These are phyloP conservation scores for Bauhinia variegata DNA, from an alignment of 306 rosid genomes.

Conservation along the genomic window DNA sequence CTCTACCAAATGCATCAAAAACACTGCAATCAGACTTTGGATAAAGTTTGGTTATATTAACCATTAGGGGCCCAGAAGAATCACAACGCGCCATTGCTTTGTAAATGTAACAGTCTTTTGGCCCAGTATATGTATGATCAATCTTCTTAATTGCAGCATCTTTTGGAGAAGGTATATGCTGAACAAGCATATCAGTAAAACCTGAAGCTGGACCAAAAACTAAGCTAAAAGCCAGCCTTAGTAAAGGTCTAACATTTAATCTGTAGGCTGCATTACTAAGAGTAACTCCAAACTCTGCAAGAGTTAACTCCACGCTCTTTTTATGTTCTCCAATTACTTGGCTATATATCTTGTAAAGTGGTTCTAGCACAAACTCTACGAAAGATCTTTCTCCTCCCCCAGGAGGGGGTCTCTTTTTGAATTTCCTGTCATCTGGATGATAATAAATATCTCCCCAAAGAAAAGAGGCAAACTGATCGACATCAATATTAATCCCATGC, in stretches of 20 bases:
- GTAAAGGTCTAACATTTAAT: conserved; percentile 89
- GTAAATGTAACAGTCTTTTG: conserved; percentile 79
- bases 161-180: conserved; percentile 90
- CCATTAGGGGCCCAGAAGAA: conserved; percentile 86
- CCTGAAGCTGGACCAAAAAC: conserved; percentile 92
- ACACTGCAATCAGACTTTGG: conserved; percentile 98
- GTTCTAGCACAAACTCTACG: conserved; percentile 93
- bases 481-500: conserved; percentile 79
- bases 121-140: conserved; percentile 88
- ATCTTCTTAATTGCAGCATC: conserved; percentile 82
- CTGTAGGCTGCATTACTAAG: conserved; percentile 94
- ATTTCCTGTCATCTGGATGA: conserved; percentile 76
- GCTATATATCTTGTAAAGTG: conserved; percentile 89
- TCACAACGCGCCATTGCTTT: conserved; percentile 87
- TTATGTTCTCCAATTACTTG: conserved; percentile 98
- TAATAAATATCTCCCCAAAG: conserved; percentile 94
- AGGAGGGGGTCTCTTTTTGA: conserved; percentile 83
- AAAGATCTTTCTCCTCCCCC: conserved; percentile 94
- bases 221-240: conserved; percentile 94
- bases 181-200: conserved; percentile 94
- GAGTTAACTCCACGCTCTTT: conserved; percentile 98
- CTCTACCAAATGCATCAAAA: conserved; percentile 98
- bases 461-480: conserved; percentile 82
- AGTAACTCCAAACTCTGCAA: conserved; percentile 89
- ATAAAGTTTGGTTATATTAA: conserved; percentile 87